phyloP scores from a whole-genome alignment of 345 rosid genomes.

The Cardamine resedifolia region DNA sequence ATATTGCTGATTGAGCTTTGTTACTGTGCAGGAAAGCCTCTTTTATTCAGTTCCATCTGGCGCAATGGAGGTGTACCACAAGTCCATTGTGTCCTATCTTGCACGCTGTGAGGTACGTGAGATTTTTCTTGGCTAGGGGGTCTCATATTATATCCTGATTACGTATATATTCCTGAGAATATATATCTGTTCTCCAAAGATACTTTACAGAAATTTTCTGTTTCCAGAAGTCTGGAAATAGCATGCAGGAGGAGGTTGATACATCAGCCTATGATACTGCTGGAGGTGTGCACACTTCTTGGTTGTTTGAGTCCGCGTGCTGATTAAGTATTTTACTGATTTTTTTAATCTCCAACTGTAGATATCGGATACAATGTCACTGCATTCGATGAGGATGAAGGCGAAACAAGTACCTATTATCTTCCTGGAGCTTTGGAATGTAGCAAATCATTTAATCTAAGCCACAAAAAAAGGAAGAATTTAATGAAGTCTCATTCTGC shows the following conservation, averaged over 20 bases:
- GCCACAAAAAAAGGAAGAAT: slow-evolving; percentile 66
- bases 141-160: slow-evolving; percentile 25
- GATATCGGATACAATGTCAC: slow-evolving; percentile 60
- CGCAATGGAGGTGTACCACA: slow-evolving; percentile 76
- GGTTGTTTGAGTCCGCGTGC: slow-evolving; percentile 28
- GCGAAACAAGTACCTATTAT: slow-evolving; percentile 73
- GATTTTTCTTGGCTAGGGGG: slow-evolving; percentile 15
- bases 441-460: slow-evolving; percentile 52
- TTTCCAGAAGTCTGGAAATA: slow-evolving; percentile 67
- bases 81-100: slow-evolving; percentile 75
- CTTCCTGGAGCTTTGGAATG: slow-evolving; percentile 61
- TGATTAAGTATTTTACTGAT: slow-evolving; percentile 24
- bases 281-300: slow-evolving; percentile 56
- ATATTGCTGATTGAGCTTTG: slow-evolving; percentile 27
- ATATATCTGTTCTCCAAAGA: slow-evolving; percentile 13
- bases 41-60: slow-evolving; percentile 86
- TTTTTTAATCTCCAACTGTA: slow-evolving; percentile 39
- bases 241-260: slow-evolving; percentile 85
- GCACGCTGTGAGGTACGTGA: slow-evolving; percentile 40
- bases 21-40: slow-evolving; percentile 76
- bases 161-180: slow-evolving; percentile 14
- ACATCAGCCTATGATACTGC: slow-evolving; percentile 65
- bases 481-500: slow-evolving; percentile 49
- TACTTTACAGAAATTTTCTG: slow-evolving; percentile 7
- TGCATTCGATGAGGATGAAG: slow-evolving; percentile 83